Conservation (phyloP, 2,329 filamentous ascomycete species). For the Monosporascus sp. region DNA sequence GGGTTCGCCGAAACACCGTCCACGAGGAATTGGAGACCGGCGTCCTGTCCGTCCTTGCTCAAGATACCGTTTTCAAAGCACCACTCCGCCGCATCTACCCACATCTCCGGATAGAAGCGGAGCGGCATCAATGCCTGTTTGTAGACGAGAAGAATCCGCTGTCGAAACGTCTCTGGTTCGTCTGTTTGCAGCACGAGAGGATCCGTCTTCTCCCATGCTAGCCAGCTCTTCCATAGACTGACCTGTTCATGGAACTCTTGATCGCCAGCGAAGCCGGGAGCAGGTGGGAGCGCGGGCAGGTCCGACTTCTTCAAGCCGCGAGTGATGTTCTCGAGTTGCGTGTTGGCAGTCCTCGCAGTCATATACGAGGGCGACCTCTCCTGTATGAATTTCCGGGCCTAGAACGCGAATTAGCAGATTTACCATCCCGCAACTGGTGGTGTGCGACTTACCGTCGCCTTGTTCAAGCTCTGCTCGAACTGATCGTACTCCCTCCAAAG, state of each 20-base stretch:
- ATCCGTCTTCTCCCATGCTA: constrained; percentile 91
- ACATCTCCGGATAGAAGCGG: constrained; percentile 91
- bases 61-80: constrained; percentile 72
- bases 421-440: background rate
- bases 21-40: constrained; percentile 70
- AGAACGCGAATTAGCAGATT: constrained; percentile 14
- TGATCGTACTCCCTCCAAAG: constrained; percentile 98
- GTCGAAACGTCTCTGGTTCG: constrained; percentile 67
- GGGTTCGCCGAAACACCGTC: constrained; percentile 86
- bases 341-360: constrained; percentile 88
- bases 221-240: constrained; percentile 87
- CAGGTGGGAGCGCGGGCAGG: constrained; percentile 75
- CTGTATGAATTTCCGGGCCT: constrained; percentile 92
- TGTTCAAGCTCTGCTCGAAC: constrained; percentile 92
- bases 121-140: constrained; percentile 91
- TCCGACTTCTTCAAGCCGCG: constrained; percentile 70
- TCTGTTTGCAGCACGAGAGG: constrained; percentile 81
- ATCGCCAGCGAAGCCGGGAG: constrained; percentile 80
- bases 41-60: constrained; percentile 50
- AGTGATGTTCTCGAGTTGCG: constrained; percentile 84
- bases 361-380: constrained; percentile 92
- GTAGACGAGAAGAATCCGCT: constrained; percentile 83
- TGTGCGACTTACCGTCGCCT: constrained; percentile 64
- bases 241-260: constrained; percentile 80
- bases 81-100: constrained; percentile 93